A percentile compares a stretch with the other conserved stretches of the same genome.
Conservation (phyloP, 2,329 filamentous ascomycete genomes). For the Penicillium expansum region DNA sequence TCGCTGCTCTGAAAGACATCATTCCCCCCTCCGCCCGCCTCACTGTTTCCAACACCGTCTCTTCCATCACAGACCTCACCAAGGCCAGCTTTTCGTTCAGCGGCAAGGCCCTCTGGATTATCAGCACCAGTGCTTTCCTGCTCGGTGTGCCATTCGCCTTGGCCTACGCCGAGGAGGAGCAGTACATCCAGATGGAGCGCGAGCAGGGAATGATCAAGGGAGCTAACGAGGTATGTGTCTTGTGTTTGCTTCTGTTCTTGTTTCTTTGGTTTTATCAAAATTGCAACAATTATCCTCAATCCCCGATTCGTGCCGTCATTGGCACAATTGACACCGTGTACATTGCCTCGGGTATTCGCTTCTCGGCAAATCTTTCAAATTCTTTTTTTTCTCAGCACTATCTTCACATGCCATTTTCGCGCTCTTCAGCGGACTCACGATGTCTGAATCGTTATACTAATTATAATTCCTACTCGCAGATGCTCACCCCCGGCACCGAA, state of each 20-base stretch:
- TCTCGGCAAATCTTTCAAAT: not conserved
- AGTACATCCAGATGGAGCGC: conserved; percentile 95
- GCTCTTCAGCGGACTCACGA: not conserved
- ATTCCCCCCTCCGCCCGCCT: conserved; percentile 69
- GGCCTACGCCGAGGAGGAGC: conserved; percentile 92
- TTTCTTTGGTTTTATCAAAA: not conserved
- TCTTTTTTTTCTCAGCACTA: not conserved
- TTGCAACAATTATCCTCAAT: not conserved
- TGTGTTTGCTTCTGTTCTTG: not conserved
- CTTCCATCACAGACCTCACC: conserved; percentile 45
- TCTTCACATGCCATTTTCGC: not conserved
- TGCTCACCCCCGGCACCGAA: conserved; percentile 42
- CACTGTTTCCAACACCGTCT: conserved; percentile 61
- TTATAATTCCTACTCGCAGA: conserved; percentile 24
- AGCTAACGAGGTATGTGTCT: conserved; percentile 67
- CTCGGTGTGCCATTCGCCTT: conserved; percentile 91
- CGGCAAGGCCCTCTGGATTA: conserved; percentile 85
- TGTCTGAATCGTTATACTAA: conserved; percentile 12
- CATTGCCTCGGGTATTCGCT: conserved; percentile 4
- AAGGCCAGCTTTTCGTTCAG: conserved; percentile 58
- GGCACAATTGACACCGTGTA: not conserved
- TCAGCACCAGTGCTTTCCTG: conserved; percentile 84
- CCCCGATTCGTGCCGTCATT: not conserved
- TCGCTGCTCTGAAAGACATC: conserved; percentile 72
- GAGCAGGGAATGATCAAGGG: conserved; percentile 95